Evolutionary conservation across 768 basidiomycete genomes (phyloP), one percentile per base, ranked within the genome.

Genomic region (Boletales sp.): DNA sequence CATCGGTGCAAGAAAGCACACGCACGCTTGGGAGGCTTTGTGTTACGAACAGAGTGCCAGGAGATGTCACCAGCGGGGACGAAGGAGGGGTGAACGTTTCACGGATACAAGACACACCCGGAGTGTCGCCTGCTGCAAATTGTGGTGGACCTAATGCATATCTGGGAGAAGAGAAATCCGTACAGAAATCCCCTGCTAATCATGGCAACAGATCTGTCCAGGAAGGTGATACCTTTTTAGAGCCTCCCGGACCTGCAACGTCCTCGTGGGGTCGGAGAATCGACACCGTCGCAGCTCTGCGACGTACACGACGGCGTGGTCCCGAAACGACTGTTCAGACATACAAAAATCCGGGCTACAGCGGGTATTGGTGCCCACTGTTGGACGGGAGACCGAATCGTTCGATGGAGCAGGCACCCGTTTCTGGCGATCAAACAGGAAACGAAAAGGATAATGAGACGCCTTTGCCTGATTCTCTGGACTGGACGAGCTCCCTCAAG

Each of bases 11-110:
- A 47, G 60, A 66, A 37, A 72, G 65, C 45, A 57, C 57, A 31
- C 58, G 59, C 35, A 71, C 73, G 4, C 67, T 81, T 0, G 78
- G 79, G 5, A 68, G 63, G 12, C 69, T 81, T 15, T 74, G 71
- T 40, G 73, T 82, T 41, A 67, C 76, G 24, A 82, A 82, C 57
- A 65, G 73, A 45, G 60, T 69, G 2, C 74, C 78, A 8, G 80
- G 75, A 7, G 79, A 81, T 43, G 47, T 69, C 40, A 65, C 67
- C 3, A 71, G 73, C 24, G 67, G 64, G 1, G 61, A 62, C 36
- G 67, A 69, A 31, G 70, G 70, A 41, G 65, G 63, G 15, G 43
- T 41, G 30, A 61, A 50, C 41, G 2, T 45, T 2, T 29, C 45
- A 15, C 47, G 47, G 15, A n/a, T 43, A 27, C 48, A 29, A 41